Evolutionary conservation across 768 basidiomycete genomes (phyloP), one percentile per base, ranked within the genome.

Genomic region (Amanita phalloides): DNA sequence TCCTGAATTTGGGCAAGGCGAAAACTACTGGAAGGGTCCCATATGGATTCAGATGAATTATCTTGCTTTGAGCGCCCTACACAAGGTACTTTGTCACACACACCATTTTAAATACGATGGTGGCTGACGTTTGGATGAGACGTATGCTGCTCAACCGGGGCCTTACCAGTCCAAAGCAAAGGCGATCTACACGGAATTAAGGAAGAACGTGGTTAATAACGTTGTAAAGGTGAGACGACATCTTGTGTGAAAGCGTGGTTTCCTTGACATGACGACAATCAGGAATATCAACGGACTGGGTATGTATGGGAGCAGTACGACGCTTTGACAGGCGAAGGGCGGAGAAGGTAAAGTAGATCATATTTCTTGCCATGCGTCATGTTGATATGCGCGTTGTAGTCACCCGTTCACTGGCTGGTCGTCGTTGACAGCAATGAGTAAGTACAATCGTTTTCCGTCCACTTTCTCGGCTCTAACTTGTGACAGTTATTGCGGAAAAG

Each of bases 31-130:
- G 94, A 86, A 85, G 60, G 93, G 95, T 1, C 90, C 94, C 2
- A 86, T 98, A 45, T 97, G 94, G 94, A 78, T 96, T 35, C 94
- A 91, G 65, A 94, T 98, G 87, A 97, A 98, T 67, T 98, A 92
- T 62, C 75, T 98, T 55, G 82, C 85, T 13, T 71, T 98, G 48
- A 74, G 79, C 25, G 79, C 91, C 10, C 67, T 98, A 53, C 73
- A 90, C 62, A 86, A 84, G 66, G 90, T 88, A 26, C 7, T 25
- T 13, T 35, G 17, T 14, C 14, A 13, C 2, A 13, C 2, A 33
- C 7, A 30, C 26, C 23, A n/a, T 20, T 51, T 69, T 57, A 14
- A 26, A 17, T 41, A 11, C 42, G 11, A 21, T 21, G 13, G 10
- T 32, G 9, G 48, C 30, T 43, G 17, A 43, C 5, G 6, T 36